Base-by-base conservation (phyloP, 2,329 filamentous ascomycete species). In the Paecilomyces variotii region DNA sequence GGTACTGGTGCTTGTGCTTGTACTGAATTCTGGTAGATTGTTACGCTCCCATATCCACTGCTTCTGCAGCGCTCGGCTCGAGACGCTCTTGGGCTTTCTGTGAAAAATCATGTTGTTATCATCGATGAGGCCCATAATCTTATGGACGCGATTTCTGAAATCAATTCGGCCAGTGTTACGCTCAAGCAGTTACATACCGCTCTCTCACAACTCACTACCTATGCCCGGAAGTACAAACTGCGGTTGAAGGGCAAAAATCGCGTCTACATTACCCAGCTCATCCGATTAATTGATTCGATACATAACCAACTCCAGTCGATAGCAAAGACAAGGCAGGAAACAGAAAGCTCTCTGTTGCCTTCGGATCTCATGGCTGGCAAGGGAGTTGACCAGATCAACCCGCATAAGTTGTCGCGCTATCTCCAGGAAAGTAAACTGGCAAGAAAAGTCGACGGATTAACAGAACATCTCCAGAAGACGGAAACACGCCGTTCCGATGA, bases 41-140 rank as follows among this genome's bases (percentile, higher is more conserved):
- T 99, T 27, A 96, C 93, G 0, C 78, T 99, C 19, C 94, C 94
- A 0, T 99, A 99, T 70, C 93, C 93, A 1, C 75, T 99, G 5
- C 80, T 99, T 0, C 78, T 99, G 2, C 94, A 97, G 68, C 89
- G 87, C 66, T 89, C 86, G 3, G 92, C 94, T 0, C 82, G 94
- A 54, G 92, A 97, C 61, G 91, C 94, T 0, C 80, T 99, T 0
- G 88, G 89, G 0, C 86, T 99, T 51, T 93, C 88, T 26, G 75
- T 99, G 7, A 91, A 95, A 66, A 86, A 87, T 4, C 94, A 96
- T 68, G 81, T 99, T 0, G 86, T 99, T n/a, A 89, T 99, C 27
- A 90, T 99, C 54, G 94, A 99, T 65, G 94, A 99, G 77, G 94
- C 94, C 0, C 94, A 99, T 71, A 99, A 99, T 69, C 84, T 99